phyloP scores from a whole-genome alignment of 1,284 basidiomycete genomes.

The Ceratobasidium sp. region DNA sequence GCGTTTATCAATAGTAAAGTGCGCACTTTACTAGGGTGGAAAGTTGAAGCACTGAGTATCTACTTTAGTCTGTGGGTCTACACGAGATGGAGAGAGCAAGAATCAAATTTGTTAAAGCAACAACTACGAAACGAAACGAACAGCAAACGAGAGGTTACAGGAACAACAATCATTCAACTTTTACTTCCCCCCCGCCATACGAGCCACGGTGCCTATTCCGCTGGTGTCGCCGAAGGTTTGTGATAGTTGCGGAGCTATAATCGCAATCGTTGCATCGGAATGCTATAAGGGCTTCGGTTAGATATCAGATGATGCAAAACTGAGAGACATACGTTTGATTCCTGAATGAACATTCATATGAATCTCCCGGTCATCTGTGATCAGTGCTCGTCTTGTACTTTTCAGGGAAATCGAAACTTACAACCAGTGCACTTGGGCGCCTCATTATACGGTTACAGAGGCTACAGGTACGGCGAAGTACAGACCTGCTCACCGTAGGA shows the following conservation, averaged over 20 bases:
- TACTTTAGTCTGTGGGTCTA: too few species aligned
- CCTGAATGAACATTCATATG: constrained; percentile 18
- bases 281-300: background rate
- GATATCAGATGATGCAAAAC: background rate
- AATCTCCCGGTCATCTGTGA: background rate
- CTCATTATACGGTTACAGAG: constrained; percentile 15
- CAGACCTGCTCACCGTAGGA: background rate
- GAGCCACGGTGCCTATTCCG: constrained; percentile 3
- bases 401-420: background rate
- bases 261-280: constrained; percentile 3
- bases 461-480: constrained; percentile 24
- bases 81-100: too few species aligned
- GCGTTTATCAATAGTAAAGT: too few species aligned
- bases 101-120: too few species aligned
- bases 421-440: constrained; percentile 23
- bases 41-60: too few species aligned
- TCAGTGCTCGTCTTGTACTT: background rate
- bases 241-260: constrained; percentile 22
- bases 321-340: constrained; percentile 12
- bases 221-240: constrained; percentile 21
- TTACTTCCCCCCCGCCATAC: background rate
- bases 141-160: too few species aligned
- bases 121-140: too few species aligned
- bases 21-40: too few species aligned
- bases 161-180: too few species aligned